Evolutionary conservation across 352 stramenopile genomes (phyloP), one percentile per base, ranked within the genome.

Genomic region (Globisporangium parvum): DNA sequence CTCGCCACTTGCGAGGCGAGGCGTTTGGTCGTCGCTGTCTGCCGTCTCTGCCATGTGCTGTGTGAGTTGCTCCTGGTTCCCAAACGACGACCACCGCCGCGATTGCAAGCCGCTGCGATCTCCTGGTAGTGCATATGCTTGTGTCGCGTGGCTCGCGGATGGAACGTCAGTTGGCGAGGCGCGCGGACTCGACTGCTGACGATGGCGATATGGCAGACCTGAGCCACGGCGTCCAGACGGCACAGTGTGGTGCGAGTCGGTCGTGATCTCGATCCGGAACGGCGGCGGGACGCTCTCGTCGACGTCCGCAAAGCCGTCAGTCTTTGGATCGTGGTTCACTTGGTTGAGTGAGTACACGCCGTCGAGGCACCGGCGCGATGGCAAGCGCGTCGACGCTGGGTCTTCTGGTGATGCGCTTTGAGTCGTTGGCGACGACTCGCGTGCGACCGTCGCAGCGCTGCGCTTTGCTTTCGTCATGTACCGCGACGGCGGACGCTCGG

Each of bases 241-340:
- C 41, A 35, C 14, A 15, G 47, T 2, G 21, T 65, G 51, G 9
- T 55, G 55, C 2, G 67, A 66, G 48, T 85, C 66, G 0, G 79
- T 93, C 3, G 80, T 88, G 46, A 93, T 82, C 57, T 93, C 63
- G 23, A 93, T 89, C 9, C 74, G 66, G 50, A 93, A 93, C n/a
- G 84, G 84, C 3, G 79, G 76, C 0, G 84, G 84, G 3, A 92
- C 72, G 10, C 71, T 90, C 52, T 93, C 84, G 26, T 93, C 84
- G 0, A 93, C 77, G 1, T 88, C 79, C 0, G 83, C 72, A 57
- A 93, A 93, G 0, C 84, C 84, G 37, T 93, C 84, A 0, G 69
- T 88, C 51, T 81, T 88, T 0, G 84, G 84, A 48, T 91, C 80
- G 49, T 93, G 81, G 39, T 87, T 73, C 1, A 71, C 48, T 45